A percentile compares a stretch with the other conserved stretches of the same genome.
Conservation (phyloP, 148 eudicot genomes). For the Salicornia ramosissima region DNA sequence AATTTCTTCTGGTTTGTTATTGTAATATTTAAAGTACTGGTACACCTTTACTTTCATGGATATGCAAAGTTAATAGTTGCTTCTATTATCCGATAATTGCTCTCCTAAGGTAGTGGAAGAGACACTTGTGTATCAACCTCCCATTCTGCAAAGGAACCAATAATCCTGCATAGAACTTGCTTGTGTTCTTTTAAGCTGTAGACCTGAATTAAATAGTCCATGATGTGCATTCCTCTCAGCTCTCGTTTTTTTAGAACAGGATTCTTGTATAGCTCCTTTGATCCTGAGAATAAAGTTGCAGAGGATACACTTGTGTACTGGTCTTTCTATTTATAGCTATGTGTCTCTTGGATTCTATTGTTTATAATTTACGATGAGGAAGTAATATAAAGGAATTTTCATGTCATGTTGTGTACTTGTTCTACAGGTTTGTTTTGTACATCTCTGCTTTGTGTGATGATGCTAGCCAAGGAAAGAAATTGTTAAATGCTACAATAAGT, state of each 20-base stretch:
- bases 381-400: neutral
- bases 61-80: neutral
- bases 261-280: neutral
- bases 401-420: conserved; percentile 15
- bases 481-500: conserved; percentile 50
- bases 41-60: neutral
- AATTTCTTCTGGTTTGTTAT: neutral
- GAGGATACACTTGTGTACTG: neutral
- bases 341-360: neutral
- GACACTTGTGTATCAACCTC: neutral
- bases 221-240: neutral
- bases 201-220: neutral
- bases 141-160: neutral
- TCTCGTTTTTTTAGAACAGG: conserved; percentile 2
- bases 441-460: conserved; percentile 68
- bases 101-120: conserved; percentile 1
- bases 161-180: neutral
- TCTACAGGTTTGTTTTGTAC: conserved; percentile 69
- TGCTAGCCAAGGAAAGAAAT: conserved; percentile 57
- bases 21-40: neutral
- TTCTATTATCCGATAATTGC: neutral
- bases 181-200: neutral
- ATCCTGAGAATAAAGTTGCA: neutral
- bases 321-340: neutral
- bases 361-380: neutral